phyloP scores from a whole-genome alignment of 2,329 filamentous ascomycete species.

The Pochonia chlamydosporia region DNA sequence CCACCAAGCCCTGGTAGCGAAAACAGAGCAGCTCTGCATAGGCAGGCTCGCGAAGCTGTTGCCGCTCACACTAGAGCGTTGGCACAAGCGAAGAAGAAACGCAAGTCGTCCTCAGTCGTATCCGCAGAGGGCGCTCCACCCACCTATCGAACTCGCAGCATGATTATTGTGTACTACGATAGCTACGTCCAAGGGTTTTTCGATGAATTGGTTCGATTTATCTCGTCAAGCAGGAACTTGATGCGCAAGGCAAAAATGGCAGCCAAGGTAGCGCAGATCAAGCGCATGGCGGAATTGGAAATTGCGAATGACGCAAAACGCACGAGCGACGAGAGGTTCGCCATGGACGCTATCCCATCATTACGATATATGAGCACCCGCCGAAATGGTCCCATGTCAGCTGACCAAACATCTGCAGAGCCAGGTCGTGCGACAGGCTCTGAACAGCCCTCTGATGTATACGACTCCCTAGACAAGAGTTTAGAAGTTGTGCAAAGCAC shows the following conservation, averaged over 20 bases:
- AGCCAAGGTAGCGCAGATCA: conserved; percentile 63
- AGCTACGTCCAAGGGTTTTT: conserved; percentile 79
- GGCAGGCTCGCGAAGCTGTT: conserved; percentile 39
- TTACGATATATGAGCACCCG: conserved; percentile 34
- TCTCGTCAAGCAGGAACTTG: conserved; percentile 74
- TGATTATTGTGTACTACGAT: conserved; percentile 90
- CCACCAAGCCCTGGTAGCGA: conserved; percentile 16
- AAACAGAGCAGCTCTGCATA: conserved; percentile 16
- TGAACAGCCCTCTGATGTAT: conserved; percentile 39
- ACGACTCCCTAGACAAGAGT: conserved; percentile 70
- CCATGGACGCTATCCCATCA: conserved; percentile 29
- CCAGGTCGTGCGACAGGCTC: not conserved
- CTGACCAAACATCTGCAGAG: conserved; percentile 14
- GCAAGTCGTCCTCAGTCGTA: conserved; percentile 45
- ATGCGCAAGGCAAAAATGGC: conserved; percentile 87
- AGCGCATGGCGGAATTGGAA: conserved; percentile 53
- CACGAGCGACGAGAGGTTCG: conserved; percentile 28
- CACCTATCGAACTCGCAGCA: conserved; percentile 63
- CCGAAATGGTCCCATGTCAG: conserved; percentile 23
- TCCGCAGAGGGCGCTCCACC: conserved; percentile 42
- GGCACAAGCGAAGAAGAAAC: conserved; percentile 43
- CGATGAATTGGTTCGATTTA: conserved; percentile 74
- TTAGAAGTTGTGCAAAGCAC: conserved; percentile 75
- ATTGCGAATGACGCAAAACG: conserved; percentile 42
- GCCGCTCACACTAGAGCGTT: conserved; percentile 40